Base-by-base conservation (phyloP, 441 rosid genomes). In the Croton laevigatus region DNA sequence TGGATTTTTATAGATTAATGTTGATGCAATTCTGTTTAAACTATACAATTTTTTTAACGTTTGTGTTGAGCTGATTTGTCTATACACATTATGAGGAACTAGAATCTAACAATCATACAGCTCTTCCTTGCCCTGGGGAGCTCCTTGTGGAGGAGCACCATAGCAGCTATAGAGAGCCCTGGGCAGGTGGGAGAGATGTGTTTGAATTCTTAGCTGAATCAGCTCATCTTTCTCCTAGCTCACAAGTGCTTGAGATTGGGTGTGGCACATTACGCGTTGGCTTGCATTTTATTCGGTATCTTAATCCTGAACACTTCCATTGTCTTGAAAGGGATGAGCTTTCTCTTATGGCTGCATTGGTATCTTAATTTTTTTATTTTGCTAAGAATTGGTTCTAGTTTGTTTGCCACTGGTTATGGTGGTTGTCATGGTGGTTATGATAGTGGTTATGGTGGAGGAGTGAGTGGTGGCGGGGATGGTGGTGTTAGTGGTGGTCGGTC, bases 191-290 rank as follows among this genome's bases (percentile, higher is more conserved):
- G 8, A 83, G 95, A 10, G 97, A 95, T 51, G 94, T 95, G 72
- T 91, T 90, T 65, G 98, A 95, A 82, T 95, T 89, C 80, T 89
- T 95, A 20, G 96, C 97, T 13, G 87, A 85, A 71, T 80, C 94
- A 54, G 67, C 83, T 65, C 82, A 62, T 38, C 79, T 95, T 40
- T 78, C 83, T 57, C 87, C 94, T 23, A 68, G 67, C 45, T 89
- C 96, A 3, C 93, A 65, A 42, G 98, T 92, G 22, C 88, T 95
- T 1, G 97, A 95, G 83, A 88, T 95, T 16, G 99, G 99, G 6
- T 92, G 98, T 74, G 99, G 99, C 65, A 92, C 99, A 0, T 88
- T 94, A n/a, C 90, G 98, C 9, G 99, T 92, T 16, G 99, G 98
- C 69, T 70, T 87, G 76, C 99, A 95, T 86, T 95, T 95, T 71